phyloP scores from a whole-genome alignment of 768 basidiomycete genomes.

The Lactarius pseudohatsudake region DNA sequence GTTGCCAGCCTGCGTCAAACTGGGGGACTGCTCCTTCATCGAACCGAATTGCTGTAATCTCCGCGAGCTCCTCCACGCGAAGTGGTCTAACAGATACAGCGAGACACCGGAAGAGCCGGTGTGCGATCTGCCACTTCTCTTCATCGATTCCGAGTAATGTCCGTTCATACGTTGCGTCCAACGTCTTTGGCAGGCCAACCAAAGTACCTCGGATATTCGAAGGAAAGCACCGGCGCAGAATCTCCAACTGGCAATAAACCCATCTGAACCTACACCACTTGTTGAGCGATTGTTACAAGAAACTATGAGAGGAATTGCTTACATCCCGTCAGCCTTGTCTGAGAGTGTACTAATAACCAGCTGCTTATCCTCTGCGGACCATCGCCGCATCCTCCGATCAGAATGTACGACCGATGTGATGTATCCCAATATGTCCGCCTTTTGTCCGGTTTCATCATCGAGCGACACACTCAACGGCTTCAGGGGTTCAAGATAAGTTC shows the following conservation, averaged over 20 bases:
- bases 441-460: neutral
- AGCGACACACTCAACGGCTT: neutral
- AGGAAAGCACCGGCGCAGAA: neutral
- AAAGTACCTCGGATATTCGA: neutral
- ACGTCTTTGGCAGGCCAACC: neutral
- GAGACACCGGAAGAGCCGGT: neutral
- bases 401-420: neutral
- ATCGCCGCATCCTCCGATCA: neutral
- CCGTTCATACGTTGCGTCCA: neutral
- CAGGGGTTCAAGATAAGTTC: neutral
- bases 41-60: neutral
- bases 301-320: neutral
- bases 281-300: too few species aligned
- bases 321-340: slow-evolving; percentile 5
- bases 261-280: slow-evolving; percentile 4
- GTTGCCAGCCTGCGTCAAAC: neutral
- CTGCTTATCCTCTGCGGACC: slow-evolving; percentile 1
- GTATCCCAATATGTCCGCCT: neutral
- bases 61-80: neutral
- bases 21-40: neutral
- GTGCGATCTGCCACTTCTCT: neutral
- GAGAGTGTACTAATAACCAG: slow-evolving; percentile 3
- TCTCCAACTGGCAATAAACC: slow-evolving; percentile 7
- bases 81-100: neutral
- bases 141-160: neutral